These are phyloP conservation scores for Fusarium devonianum DNA, from an alignment of 2,329 filamentous ascomycete species.

Conservation along the genomic window DNA sequence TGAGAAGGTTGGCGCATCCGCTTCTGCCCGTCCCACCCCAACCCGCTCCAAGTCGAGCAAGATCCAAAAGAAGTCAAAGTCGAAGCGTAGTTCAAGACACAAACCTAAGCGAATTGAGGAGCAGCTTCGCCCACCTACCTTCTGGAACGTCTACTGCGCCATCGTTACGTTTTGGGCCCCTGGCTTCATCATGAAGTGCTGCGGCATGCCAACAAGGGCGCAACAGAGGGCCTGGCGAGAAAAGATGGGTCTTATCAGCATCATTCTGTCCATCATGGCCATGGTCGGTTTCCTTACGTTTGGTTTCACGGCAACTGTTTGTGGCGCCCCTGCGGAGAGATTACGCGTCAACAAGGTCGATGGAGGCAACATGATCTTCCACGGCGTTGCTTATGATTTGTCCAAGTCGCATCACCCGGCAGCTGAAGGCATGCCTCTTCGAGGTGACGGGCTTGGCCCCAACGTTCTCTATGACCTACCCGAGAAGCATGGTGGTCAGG, in stretches of 20 bases:
- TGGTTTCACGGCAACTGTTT: conserved; percentile 91
- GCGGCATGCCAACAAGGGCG: conserved; percentile 83
- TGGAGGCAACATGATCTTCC: conserved; percentile 91
- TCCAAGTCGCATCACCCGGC: conserved; percentile 78
- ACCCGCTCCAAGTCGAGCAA: conserved; percentile 63
- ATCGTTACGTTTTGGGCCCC: conserved; percentile 95
- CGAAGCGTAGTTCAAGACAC: conserved; percentile 54
- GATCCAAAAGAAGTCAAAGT: conserved; percentile 64
- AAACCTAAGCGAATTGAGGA: conserved; percentile 64
- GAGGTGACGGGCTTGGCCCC: conserved; percentile 57
- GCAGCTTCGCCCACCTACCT: conserved; percentile 77
- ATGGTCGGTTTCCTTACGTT: conserved; percentile 96
- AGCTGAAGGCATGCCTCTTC: conserved; percentile 76
- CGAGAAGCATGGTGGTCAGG: conserved; percentile 82
- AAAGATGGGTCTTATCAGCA: conserved; percentile 95
- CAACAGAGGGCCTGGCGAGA: conserved; percentile 95
- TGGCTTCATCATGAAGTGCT: conserved; percentile 82
- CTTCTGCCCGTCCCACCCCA: conserved; percentile 44
- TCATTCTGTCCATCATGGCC: conserved; percentile 86
- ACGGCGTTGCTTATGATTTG: conserved; percentile 89
- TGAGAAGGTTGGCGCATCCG: conserved; percentile 44
- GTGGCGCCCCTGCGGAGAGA: conserved; percentile 73
- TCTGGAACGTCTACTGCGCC: conserved; percentile 96
- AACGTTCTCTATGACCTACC: conserved; percentile 91
- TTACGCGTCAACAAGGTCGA: conserved; percentile 84